Evolutionary conservation across 352 stramenopile species (phyloP).

Genomic region (Thraustochytrium aureum): DNA sequence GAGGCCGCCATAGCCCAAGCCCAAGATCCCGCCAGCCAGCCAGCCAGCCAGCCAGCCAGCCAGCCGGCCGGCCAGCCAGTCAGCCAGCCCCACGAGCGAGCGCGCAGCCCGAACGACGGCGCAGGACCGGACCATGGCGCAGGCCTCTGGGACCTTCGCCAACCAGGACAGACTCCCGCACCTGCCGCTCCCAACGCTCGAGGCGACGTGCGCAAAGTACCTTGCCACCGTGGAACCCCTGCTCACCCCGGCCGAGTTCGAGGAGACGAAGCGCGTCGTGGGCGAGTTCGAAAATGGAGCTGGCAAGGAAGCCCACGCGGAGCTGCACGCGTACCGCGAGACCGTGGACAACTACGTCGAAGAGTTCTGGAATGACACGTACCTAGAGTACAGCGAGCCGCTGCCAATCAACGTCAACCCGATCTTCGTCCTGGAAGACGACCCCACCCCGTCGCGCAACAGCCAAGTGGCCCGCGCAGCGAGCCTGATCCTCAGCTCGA

Average conservation of each 20-base stretch:
- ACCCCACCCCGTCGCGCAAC: constrained; percentile 78
- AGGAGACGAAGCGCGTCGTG: constrained; percentile 68
- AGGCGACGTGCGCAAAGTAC: constrained; percentile 82
- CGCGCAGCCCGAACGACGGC: too few relatives aligned
- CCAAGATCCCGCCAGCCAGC: too few relatives aligned
- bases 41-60: too few relatives aligned
- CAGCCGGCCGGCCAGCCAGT: too few relatives aligned
- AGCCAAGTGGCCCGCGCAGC: constrained; percentile 82
- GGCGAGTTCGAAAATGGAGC: not conserved
- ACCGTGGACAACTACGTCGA: constrained; percentile 66
- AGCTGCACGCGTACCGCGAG: constrained; percentile 65
- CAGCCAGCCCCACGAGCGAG: too few relatives aligned
- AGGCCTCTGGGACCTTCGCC: not conserved
- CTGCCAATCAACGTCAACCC: constrained; percentile 96
- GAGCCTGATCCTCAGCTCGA: constrained; percentile 79
- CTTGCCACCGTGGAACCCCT: constrained; percentile 72
- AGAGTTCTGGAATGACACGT: constrained; percentile 70
- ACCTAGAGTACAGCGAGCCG: constrained; percentile 83
- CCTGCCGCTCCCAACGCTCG: constrained; percentile 80
- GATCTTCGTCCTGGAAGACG: constrained; percentile 87
- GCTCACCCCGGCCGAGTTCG: constrained; percentile 66
- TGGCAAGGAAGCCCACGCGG: constrained; percentile 67
- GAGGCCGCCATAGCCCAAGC: too few relatives aligned
- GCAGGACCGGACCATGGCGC: too few relatives aligned
- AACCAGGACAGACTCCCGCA: constrained; percentile 69